Base-by-base conservation (phyloP, 768 basidiomycete genomes). In the Pleurotus platypus region DNA sequence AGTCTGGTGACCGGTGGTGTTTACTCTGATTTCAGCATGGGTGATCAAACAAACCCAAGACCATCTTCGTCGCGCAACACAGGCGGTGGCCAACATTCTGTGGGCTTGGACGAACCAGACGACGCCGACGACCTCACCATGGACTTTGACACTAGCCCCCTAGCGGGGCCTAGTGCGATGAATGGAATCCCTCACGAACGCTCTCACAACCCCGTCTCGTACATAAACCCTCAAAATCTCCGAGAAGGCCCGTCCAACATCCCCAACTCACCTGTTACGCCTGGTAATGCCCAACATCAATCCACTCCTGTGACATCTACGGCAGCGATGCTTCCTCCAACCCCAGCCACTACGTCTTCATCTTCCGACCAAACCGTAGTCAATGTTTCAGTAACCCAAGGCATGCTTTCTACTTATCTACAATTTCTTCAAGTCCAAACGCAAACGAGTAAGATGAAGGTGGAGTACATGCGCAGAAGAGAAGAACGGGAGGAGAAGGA, bases 401-500 rank as follows among this genome's bases (percentile, higher is more conserved):
- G 74, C 16, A 73, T 89, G 72, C 70, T 87, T 53, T 69, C 75
- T 22, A 75, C 81, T 13, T 84, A 80, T 60, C 66, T 85, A 64
- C 82, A 86, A 60, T 78, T 83, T 58, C 69, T 90, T 40, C 84
- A 85, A 60, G 74, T 82, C 42, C 89, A 90, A 64, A 80, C 79
- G 20, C 87, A 89, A 62, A 82, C 87, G 37, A 81, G 80, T 59
- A 85, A 86, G 69, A 77, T 83, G 71, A 87, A 87, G 64, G 75
- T 89, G 43, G 89, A 90, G 57, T 85, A 85, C 61, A 63, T 89
- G 65, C 79, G 82, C 56, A 72, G 85, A 59, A 75, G 83, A 16
- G 87, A 90, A 59, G 87, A 87, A 61, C 74, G 87, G n/a, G 86
- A 88, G 62, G 83, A 84, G 60, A 78, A 76, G 62, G 85, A 86